Base-by-base conservation (phyloP, 139 green algal species). In the Volvox africanus region DNA sequence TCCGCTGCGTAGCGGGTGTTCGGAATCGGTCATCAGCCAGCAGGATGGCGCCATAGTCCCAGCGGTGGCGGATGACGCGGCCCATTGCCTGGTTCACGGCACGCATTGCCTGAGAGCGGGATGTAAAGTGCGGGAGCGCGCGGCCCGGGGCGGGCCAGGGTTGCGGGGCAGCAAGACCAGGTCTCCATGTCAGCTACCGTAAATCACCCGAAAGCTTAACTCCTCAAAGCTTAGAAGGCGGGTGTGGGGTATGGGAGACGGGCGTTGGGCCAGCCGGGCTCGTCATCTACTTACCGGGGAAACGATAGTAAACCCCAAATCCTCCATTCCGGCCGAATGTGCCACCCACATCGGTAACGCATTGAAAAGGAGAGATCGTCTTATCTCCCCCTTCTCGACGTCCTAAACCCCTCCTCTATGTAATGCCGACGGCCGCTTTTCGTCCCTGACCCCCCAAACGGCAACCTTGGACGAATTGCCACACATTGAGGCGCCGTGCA, bases 71-170 rank as follows among this genome's bases (percentile, higher is more conserved):
- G 91, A 99, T 99, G 19, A 99, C 98, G 1, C 98, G 95, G 9
- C 98, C 98, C 92, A 99, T 96, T 0, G 98, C 98, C 93, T 99
- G 98, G 92, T 99, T 99, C 35, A 99, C 97, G 13, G 97, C 98
- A 5, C 98, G 94, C 91, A 95, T 94, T 18, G 95, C 92, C 89
- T 95, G 86, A 65, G 90, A 24, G 37, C 6, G 28, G 80, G 18
- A 26, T 28, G 37, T 69, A 28, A 16, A 35, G 19, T 5, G 19
- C 61, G 50, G 50, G 9, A 13, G n/a, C n/a, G n/a, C n/a, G n/a
- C n/a, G n/a, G n/a, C n/a, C n/a, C n/a, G n/a, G n/a, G n/a, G n/a
- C n/a, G 30, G 17, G 75, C 32, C 2, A 35, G 9, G 82, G 50
- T 22, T 37, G 33, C 32, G 75, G 33, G 71, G 71, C 28, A 79